Percentiles rank a stretch among this genome's conserved stretches.
These are phyloP conservation scores for Colletotrichum truncatum DNA, from an alignment of 2,329 filamentous ascomycete genomes.

Conservation along the genomic window DNA sequence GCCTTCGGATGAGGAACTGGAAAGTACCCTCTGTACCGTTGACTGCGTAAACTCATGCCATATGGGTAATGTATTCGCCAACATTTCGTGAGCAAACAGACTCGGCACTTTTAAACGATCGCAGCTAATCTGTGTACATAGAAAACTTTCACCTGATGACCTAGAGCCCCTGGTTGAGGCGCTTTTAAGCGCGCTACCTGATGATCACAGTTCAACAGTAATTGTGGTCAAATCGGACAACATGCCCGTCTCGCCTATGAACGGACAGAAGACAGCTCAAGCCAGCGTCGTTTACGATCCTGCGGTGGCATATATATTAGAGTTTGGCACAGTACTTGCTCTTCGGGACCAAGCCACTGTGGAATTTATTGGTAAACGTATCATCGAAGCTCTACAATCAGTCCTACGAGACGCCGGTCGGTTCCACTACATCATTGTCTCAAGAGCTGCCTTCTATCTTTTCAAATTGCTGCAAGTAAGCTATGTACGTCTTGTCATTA, in stretches of 20 bases:
- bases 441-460: slow-evolving; percentile 86
- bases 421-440: slow-evolving; percentile 85
- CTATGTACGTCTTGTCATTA: slow-evolving; percentile 69
- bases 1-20: slow-evolving; percentile 95
- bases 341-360: slow-evolving; percentile 80
- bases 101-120: neutral
- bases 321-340: slow-evolving; percentile 85
- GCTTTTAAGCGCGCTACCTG: slow-evolving; percentile 85
- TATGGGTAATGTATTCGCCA: slow-evolving; percentile 82
- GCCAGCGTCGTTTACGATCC: slow-evolving; percentile 81
- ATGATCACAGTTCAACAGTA: slow-evolving; percentile 79
- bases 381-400: slow-evolving; percentile 82
- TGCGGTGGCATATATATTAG: slow-evolving; percentile 87
- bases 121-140: slow-evolving; percentile 34
- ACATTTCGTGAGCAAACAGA: slow-evolving; percentile 72
- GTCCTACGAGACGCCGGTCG: slow-evolving; percentile 82
- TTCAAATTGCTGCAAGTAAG: slow-evolving; percentile 83
- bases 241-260: slow-evolving; percentile 68
- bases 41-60: slow-evolving; percentile 94
- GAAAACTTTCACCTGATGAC: slow-evolving; percentile 47
- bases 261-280: slow-evolving; percentile 63
- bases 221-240: slow-evolving; percentile 92
- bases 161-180: slow-evolving; percentile 65
- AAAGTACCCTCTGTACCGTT: slow-evolving; percentile 92
- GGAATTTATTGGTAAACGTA: slow-evolving; percentile 76